These are phyloP conservation scores for Fusarium secorum DNA, from an alignment of 2,329 filamentous ascomycete species.

Conservation along the genomic window DNA sequence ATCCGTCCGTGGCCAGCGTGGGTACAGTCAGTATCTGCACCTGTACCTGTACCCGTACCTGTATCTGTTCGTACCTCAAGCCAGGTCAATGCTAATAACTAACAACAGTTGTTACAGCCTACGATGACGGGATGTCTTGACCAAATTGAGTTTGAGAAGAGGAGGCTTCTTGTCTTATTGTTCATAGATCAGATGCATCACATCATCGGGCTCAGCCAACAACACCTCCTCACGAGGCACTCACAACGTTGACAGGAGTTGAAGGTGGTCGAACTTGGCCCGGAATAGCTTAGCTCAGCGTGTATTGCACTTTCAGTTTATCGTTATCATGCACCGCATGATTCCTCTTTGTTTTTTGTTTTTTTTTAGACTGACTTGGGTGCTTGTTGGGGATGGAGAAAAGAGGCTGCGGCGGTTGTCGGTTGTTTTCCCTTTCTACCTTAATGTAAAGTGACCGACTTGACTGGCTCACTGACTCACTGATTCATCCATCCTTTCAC, in stretches of 20 bases:
- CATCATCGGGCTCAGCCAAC: slow-evolving; percentile 26
- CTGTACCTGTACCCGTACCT: background rate
- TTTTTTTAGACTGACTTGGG: background rate
- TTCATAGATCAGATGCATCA: slow-evolving; percentile 3
- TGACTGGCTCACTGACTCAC: slow-evolving; percentile 10
- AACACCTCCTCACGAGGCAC: slow-evolving; percentile 25
- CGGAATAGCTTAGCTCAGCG: slow-evolving; percentile 13
- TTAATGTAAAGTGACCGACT: background rate
- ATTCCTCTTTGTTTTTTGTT: background rate
- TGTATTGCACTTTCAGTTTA: background rate
- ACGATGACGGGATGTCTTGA: slow-evolving; percentile 1
- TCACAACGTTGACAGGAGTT: slow-evolving; percentile 5
- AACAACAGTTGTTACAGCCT: background rate
- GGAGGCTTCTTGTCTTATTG: background rate
- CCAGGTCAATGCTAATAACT: slow-evolving; percentile 11
- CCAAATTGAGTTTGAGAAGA: slow-evolving; percentile 21
- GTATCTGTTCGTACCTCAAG: background rate
- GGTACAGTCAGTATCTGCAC: background rate
- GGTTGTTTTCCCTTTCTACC: slow-evolving; percentile 8
- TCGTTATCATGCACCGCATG: slow-evolving; percentile 14
- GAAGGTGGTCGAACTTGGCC: slow-evolving; percentile 1
- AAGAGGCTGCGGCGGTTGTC: slow-evolving; percentile 19
- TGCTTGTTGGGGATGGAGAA: background rate
- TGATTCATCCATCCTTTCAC: background rate
- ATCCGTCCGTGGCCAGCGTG: background rate